Percentiles rank a stretch among this genome's conserved stretches.
Conservation (phyloP, 768 basidiomycete species). For the Tylopilus felleus region DNA sequence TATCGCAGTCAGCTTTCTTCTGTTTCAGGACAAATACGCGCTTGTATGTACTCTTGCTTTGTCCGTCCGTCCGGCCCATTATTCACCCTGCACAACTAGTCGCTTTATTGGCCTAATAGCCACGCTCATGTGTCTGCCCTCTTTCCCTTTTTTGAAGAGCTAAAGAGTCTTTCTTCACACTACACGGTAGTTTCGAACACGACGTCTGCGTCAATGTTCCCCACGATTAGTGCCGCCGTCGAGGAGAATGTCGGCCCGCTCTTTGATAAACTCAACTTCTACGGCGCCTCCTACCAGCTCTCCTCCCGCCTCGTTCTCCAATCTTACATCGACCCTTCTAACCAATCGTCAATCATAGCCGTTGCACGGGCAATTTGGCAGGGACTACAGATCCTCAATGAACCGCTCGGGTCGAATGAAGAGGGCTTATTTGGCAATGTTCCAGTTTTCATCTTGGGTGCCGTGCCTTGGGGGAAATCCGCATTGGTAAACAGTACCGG, state of each 20-base stretch:
- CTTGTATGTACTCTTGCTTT: slow-evolving; percentile 7
- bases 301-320: slow-evolving; percentile 20
- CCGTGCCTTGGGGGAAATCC: slow-evolving; percentile 3
- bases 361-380: slow-evolving; percentile 18
- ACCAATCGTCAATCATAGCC: slow-evolving; percentile 4
- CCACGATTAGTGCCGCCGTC: slow-evolving; percentile 11
- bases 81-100: neutral
- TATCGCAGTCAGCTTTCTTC: slow-evolving; percentile 1
- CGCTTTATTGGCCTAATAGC: slow-evolving; percentile 13
- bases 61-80: neutral
- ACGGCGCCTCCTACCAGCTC: slow-evolving; percentile 13
- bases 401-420: neutral
- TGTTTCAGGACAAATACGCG: slow-evolving; percentile 5
- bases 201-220: slow-evolving; percentile 11
- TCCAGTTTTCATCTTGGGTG: neutral
- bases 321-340: slow-evolving; percentile 5
- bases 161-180: slow-evolving; percentile 6
- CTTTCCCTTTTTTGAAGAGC: slow-evolving; percentile 17
- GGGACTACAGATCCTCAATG: slow-evolving; percentile 14
- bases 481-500: neutral
- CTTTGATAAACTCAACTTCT: slow-evolving; percentile 7
- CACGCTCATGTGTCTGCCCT: slow-evolving; percentile 3
- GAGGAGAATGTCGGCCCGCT: slow-evolving; percentile 6
- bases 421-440: neutral
- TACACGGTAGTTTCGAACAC: slow-evolving; percentile 16